phyloP scores from a whole-genome alignment of 2,329 filamentous ascomycete genomes.

The Cytospora leucostoma region DNA sequence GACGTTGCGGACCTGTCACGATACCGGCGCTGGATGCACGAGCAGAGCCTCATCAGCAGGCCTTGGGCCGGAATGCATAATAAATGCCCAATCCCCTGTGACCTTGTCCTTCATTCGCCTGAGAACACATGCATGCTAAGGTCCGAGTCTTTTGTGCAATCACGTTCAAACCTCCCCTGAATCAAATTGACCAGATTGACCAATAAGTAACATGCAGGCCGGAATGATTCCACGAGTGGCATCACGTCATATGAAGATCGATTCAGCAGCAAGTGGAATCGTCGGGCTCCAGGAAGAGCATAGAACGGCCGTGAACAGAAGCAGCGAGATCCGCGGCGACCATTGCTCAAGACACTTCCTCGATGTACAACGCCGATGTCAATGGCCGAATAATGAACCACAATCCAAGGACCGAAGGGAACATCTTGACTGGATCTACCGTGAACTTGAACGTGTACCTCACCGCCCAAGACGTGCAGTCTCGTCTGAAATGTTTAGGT shows the following conservation, averaged over 20 bases:
- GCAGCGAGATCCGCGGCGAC: background rate
- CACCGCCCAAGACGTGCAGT: background rate
- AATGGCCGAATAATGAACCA: background rate
- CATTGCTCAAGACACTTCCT: background rate
- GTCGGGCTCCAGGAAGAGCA: background rate
- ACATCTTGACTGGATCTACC: background rate
- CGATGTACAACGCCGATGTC: background rate
- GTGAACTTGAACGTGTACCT: background rate
- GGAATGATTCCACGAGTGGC: background rate
- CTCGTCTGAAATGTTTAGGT: background rate
- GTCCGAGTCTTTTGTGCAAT: background rate
- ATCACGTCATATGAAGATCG: no score
- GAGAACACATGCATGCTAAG: background rate
- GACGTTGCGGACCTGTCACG: background rate
- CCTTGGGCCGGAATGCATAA: constrained; percentile 5
- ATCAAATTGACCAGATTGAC: no score
- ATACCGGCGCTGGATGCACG: background rate
- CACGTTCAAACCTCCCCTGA: background rate
- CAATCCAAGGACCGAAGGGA: background rate
- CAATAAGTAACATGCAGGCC: background rate
- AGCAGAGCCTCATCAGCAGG: background rate
- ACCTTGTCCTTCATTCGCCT: background rate
- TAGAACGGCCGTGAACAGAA: background rate
- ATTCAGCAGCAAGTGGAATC: background rate
- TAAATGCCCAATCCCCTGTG: background rate